Evolutionary conservation across 2,329 filamentous ascomycete species (phyloP).

Genomic region (Ophiostoma perfectum): DNA sequence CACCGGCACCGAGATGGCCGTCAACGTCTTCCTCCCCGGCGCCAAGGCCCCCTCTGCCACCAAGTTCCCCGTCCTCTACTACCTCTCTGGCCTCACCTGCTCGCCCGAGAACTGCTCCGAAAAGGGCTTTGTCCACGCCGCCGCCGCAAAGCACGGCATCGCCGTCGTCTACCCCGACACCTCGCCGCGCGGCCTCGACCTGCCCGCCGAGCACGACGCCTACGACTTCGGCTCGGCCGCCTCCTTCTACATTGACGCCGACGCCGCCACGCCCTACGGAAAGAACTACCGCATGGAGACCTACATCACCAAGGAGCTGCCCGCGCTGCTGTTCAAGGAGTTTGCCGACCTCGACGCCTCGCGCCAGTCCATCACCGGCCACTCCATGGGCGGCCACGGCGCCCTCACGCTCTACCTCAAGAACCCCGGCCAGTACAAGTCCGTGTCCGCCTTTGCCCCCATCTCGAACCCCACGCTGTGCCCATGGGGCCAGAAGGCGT

Average conservation of each 20-base stretch:
- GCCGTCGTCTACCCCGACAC: slow-evolving; percentile 96
- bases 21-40: slow-evolving; percentile 87
- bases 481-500: slow-evolving; percentile 95
- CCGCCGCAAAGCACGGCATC: slow-evolving; percentile 72
- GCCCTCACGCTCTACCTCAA: slow-evolving; percentile 88
- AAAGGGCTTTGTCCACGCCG: slow-evolving; percentile 85
- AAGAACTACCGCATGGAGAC: slow-evolving; percentile 88
- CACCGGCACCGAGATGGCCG: slow-evolving; percentile 81
- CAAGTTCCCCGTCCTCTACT: slow-evolving; percentile 77
- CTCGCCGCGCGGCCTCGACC: slow-evolving; percentile 74
- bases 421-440: slow-evolving; percentile 84
- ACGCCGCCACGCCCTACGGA: slow-evolving; percentile 66
- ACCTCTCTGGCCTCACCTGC: slow-evolving; percentile 90
- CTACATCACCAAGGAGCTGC: slow-evolving; percentile 88
- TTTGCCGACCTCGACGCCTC: slow-evolving; percentile 65
- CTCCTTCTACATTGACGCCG: slow-evolving; percentile 92
- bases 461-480: slow-evolving; percentile 81
- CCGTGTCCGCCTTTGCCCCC: slow-evolving; percentile 83
- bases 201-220: slow-evolving; percentile 76
- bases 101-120: slow-evolving; percentile 80
- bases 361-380: slow-evolving; percentile 79
- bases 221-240: slow-evolving; percentile 92
- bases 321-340: slow-evolving; percentile 62
- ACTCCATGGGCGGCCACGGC: slow-evolving; percentile 96
- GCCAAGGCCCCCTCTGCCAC: slow-evolving; percentile 50